Evolutionary conservation across 108 stramenopile genomes (phyloP), one percentile per base, ranked within the genome.

Genomic region (Cyclotella kingstonii): DNA sequence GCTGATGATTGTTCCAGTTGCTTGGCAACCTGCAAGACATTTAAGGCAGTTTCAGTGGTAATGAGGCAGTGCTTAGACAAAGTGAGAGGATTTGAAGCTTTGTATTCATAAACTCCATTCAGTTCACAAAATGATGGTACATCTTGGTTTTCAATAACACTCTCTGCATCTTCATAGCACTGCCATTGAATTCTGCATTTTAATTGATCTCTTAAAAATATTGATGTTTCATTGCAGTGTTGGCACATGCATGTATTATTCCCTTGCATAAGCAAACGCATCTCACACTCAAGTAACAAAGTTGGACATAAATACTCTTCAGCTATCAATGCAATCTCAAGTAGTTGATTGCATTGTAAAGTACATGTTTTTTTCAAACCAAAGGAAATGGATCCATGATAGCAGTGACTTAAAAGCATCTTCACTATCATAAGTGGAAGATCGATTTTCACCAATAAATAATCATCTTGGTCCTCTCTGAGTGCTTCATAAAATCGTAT

Each of bases 281-380:
- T 83, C 56, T 86, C 90, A 34, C 81, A 82, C 63, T 91, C 87
- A 40, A 81, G 55, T n/a, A 77, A 31, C 11, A 91, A 56, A 11
- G 83, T 70, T 6, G 77, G 82, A 40, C 80, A 80, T 18, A 91
- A 54, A 54, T 76, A 88, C 53, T 91, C 86, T 76, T 88, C 85
- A 8, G 84, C 86, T 28, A 91, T 21, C 5, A 84, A 15, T 48
- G 84, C 73, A n/a, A 88, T 47, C 9, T 88, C 84, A 33, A 88
- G 49, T 5, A 91, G 62, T 23, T 83, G 79, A 46, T 62, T 42
- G 45, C 77, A 79, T 29, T 48, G 40, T 47, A 40, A 33, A 12
- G 44, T 30, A 12, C 61, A 47, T 10, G 64, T 39, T 42, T 34
- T 31, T 29, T 31, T 51, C 60, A 82, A 78, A 0, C 83, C 83